Evolutionary conservation across 2,329 filamentous ascomycete species (phyloP), one percentile per base, ranked within the genome.

Genomic region (Fusarium lyarnte): DNA sequence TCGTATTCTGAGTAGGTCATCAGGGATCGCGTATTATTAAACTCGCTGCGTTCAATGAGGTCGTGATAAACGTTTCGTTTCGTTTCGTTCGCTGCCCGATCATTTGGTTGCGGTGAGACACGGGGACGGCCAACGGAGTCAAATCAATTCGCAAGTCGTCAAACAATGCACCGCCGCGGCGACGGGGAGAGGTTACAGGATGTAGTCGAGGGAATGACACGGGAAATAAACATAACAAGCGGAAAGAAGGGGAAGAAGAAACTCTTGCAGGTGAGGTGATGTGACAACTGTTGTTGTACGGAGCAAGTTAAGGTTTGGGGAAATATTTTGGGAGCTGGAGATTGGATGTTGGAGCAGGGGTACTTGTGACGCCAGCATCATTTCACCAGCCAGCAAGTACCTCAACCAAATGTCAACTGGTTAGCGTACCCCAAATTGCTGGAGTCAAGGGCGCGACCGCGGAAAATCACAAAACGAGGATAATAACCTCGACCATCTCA

Each of bases 251-350:
- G 33, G 51, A 49, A 68, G 55, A 61, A 67, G 31, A 45, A 45
- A 45, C 47, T 61, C 31, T 43, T 35, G 38, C 41, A 69, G 55
- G 53, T 63, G 33, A 74, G 52, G 68, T 69, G 66, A 73, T 58
- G 53, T 69, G 68, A 72, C 71, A 65, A 60, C 52, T 66, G 63
- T 63, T 53, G 72, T 72, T 74, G 71, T 58, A 69, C 59, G 59
- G 65, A 69, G 65, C 55, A 72, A 71, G 59, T 71, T 59, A 73
- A 73, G 67, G 72, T 74, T 74, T 72, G 68, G 68, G 71, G 72
- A 53, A 74, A 72, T 66, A 73, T 67, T 66, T 71, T 73, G 65
- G 71, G 71, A 72, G 68, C 70, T 73, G 53, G 58, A 73, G 68
- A 69, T 73, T 70, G 60, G 69, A 66, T 46, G 54, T 31, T 35